Evolutionary conservation across 345 rosid species (phyloP).

Genomic region (Camelina laxa): DNA sequence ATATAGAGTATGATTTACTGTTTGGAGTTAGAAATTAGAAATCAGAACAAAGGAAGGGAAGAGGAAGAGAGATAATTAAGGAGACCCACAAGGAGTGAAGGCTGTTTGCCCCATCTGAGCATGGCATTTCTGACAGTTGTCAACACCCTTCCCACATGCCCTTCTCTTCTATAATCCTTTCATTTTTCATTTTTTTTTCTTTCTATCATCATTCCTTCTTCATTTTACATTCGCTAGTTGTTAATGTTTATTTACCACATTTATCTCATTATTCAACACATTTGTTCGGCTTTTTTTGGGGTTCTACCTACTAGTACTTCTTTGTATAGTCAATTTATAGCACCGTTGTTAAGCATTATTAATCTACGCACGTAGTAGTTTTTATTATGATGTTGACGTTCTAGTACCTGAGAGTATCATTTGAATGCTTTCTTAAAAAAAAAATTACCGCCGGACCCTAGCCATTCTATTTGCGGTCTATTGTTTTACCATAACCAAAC

Average conservation of each 20-base stretch:
- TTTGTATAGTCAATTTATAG: background rate
- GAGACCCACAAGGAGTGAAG: slow-evolving; percentile 49
- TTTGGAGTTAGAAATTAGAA: slow-evolving; percentile 4
- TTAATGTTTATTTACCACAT: slow-evolving; percentile 17
- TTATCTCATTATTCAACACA: slow-evolving; percentile 5
- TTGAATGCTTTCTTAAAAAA: background rate
- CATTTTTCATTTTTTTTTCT: background rate
- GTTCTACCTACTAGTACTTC: background rate
- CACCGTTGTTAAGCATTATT: background rate
- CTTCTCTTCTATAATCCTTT: background rate
- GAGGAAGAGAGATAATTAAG: slow-evolving; percentile 42
- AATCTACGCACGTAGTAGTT: background rate
- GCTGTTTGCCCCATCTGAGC: slow-evolving; percentile 43
- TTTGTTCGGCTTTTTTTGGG: background rate
- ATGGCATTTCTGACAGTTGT: slow-evolving; percentile 46
- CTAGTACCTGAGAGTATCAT: slow-evolving; percentile 9
- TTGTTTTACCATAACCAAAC: background rate
- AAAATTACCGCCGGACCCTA: background rate
- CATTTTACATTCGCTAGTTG: slow-evolving; percentile 27
- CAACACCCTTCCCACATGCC: slow-evolving; percentile 45
- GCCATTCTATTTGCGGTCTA: background rate
- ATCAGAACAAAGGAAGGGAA: slow-evolving; percentile 30
- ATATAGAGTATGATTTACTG: slow-evolving; percentile 27
- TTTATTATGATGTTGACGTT: background rate
- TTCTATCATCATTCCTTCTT: slow-evolving; percentile 22